Percentiles rank a stretch among this genome's conserved stretches.
These are phyloP conservation scores for Immersiella caudata DNA, from an alignment of 495 filamentous ascomycete species.

Conservation along the genomic window DNA sequence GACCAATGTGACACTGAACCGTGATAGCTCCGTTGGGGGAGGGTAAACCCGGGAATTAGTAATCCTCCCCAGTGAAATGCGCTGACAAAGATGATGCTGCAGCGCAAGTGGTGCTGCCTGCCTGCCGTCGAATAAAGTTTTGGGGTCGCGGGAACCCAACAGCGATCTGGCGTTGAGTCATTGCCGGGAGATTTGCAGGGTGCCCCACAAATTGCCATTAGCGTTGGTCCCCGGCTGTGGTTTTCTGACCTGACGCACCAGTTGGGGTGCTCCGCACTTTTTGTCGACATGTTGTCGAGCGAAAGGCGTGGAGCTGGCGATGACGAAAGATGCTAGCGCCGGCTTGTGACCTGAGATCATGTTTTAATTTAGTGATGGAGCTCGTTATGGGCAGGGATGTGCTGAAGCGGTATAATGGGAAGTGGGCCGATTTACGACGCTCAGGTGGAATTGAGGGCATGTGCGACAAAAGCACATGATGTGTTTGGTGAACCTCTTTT, in stretches of 20 bases:
- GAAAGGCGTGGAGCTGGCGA: conserved; percentile 1
- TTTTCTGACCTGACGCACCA: not conserved
- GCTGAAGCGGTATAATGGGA: not conserved
- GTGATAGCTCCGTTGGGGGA: not conserved
- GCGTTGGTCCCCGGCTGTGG: not conserved
- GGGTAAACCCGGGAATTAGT: not conserved
- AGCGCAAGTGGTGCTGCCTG: not conserved
- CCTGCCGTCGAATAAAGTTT: not conserved
- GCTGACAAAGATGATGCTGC: not conserved
- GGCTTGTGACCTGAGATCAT: not conserved
- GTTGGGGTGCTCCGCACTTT: not conserved
- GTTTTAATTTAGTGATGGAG: not conserved
- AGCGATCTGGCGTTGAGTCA: not conserved
- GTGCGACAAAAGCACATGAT: not conserved
- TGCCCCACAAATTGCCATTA: not conserved
- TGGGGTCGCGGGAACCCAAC: not conserved
- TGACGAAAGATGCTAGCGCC: not conserved
- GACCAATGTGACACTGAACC: not conserved
- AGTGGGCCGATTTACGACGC: not conserved
- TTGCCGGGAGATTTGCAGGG: conserved; percentile 2
- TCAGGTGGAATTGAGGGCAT: not conserved
- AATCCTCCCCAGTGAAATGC: not conserved
- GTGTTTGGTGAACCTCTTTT: not conserved
- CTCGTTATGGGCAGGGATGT: not conserved
- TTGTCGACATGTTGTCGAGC: conserved; percentile 10